Base-by-base conservation (phyloP, 805 yeast species). In the Candida nonsorbophila region DNA sequence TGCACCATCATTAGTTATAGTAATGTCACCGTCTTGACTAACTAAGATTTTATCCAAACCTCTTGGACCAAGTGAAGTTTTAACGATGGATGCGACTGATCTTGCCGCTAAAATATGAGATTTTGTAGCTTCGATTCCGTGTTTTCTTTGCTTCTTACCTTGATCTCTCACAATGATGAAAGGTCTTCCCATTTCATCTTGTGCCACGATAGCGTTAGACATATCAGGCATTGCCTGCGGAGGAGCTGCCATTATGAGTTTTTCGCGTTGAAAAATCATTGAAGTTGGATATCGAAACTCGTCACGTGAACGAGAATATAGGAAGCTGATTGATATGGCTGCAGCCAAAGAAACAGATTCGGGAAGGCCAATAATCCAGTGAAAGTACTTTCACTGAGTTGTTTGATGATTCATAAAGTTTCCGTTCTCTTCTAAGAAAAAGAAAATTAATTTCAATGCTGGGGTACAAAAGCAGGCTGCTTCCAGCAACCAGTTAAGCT, bases 121-220 rank as follows among this genome's bases (percentile, higher is more conserved):
- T 57, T 81, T 76, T 41, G 69, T 62, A 26, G 71, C 71, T 41
- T 65, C 71, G 26, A 58, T 38, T 8, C 71, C 71, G 36, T 63
- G 70, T 34, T 61, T 64, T 74, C 57, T 77, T 70, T 38, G 97
- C 87, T 55, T 92, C 86, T 57, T 54, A 20, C 75, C 77, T 51
- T 62, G 75, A 55, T 92, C 99, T 55, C 92, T 78, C 30, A 92
- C 99, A 54, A 92, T 92, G 52, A 92, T 90, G 55, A 92, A 86
- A 13, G 99, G 99, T 60, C 98, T 80, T 13, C 99, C 99, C 88
- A 84, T 85, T 60, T 92, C 99, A 57, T 92, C 99, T 61, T 90
- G 98, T 3, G 98, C 97, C 67, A 92, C 86, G 47, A 92, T 87
- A 60, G 98, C 98, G 51, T 94, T 92, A 44, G 97, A 88, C 73